Percentiles rank a stretch among this genome's conserved stretches.
Evolutionary conservation across 352 stramenopile genomes (phyloP).

Genomic region (Elongisporangium undulatum): DNA sequence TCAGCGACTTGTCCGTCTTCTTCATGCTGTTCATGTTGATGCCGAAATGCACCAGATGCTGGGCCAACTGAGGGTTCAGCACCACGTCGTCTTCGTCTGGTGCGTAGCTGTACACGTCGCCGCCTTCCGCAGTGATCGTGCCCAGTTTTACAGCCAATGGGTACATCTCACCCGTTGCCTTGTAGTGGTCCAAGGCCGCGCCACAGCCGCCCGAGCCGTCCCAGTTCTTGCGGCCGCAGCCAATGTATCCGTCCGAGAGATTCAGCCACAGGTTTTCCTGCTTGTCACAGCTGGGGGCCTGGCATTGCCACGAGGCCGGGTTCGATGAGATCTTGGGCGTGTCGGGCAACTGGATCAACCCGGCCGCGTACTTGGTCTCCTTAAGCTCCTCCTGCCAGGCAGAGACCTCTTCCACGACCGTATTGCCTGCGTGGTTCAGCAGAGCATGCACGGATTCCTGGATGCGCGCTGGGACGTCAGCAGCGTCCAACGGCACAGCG

Average conservation of each 20-base stretch:
- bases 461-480: slow-evolving; percentile 38
- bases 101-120: slow-evolving; percentile 98
- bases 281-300: slow-evolving; percentile 93
- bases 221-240: slow-evolving; percentile 91
- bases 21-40: slow-evolving; percentile 93
- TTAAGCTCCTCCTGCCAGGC: slow-evolving; percentile 84
- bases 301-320: slow-evolving; percentile 73
- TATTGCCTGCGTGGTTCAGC: slow-evolving; percentile 72
- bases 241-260: slow-evolving; percentile 89
- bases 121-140: slow-evolving; percentile 94
- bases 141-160: slow-evolving; percentile 97
- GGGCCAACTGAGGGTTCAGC: slow-evolving; percentile 91
- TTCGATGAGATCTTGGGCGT: slow-evolving; percentile 68
- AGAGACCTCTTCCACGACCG: slow-evolving; percentile 70
- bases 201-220: slow-evolving; percentile 96
- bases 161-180: slow-evolving; percentile 91
- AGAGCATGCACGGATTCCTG: slow-evolving; percentile 55
- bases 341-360: slow-evolving; percentile 59
- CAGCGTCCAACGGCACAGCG: slow-evolving; percentile 24
- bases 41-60: slow-evolving; percentile 94
- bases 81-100: slow-evolving; percentile 97
- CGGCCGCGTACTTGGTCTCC: slow-evolving; percentile 69
- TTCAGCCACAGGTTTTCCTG: slow-evolving; percentile 99
- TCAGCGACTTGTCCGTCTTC: slow-evolving; percentile 99
- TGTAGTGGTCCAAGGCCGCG: slow-evolving; percentile 95